These are phyloP conservation scores for Syzygium grande DNA, from an alignment of 345 rosid genomes.

Conservation along the genomic window DNA sequence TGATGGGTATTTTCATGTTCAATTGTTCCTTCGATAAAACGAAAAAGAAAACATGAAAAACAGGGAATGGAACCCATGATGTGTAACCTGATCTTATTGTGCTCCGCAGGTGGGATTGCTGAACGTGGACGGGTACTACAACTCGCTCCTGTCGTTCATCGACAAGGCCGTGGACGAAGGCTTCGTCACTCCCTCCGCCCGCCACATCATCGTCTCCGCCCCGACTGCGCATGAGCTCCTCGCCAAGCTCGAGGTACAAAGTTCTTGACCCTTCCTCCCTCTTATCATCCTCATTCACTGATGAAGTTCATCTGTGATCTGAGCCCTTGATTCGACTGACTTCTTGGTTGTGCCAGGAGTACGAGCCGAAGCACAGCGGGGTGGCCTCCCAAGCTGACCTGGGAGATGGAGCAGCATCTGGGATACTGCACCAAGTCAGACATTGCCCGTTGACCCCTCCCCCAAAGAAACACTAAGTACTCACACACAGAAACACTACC, in stretches of 20 bases:
- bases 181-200: constrained; percentile 64
- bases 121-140: constrained; percentile 76
- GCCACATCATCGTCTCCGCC: constrained; percentile 75
- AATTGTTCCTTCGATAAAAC: neutral
- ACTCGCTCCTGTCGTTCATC: constrained; percentile 63
- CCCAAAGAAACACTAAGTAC: neutral
- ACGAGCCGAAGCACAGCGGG: constrained; percentile 41
- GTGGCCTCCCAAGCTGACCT: constrained; percentile 48
- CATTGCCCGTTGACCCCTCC: constrained; percentile 43
- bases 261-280: neutral
- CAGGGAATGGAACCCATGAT: neutral
- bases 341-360: constrained; percentile 30
- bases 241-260: constrained; percentile 62
- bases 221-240: constrained; percentile 63
- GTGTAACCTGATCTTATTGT: neutral
- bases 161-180: constrained; percentile 90
- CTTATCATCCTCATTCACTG: neutral
- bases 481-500: neutral
- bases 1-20: neutral
- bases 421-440: constrained; percentile 48
- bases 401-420: constrained; percentile 68
- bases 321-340: neutral
- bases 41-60: neutral
- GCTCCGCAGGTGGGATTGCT: constrained; percentile 53
- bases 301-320: neutral